These are phyloP conservation scores for Tilletia walkeri DNA, from an alignment of 1,284 basidiomycete species.

Conservation along the genomic window DNA sequence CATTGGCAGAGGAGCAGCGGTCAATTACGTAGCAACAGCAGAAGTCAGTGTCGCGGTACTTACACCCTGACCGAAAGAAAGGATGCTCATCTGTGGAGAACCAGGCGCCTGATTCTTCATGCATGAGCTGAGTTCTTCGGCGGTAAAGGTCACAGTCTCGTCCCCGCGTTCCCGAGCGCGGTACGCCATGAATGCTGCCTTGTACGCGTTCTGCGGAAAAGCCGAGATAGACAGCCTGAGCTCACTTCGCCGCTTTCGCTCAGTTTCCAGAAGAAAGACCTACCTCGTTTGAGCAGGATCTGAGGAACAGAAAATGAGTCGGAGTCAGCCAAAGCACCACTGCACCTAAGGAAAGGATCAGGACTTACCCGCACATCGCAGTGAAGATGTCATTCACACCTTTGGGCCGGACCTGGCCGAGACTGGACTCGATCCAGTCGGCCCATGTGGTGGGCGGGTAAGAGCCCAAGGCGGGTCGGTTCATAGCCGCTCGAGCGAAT, in stretches of 20 bases:
- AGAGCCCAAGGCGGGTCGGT: conserved; percentile 61
- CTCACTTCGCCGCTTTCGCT: neutral
- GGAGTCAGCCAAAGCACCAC: too few species aligned
- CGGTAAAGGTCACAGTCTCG: conserved; percentile 28
- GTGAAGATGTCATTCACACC: conserved; percentile 59
- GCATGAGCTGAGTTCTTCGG: conserved; percentile 55
- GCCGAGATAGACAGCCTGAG: neutral
- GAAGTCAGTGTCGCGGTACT: conserved; percentile 56
- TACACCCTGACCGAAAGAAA: conserved; percentile 61
- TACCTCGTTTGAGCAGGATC: conserved; percentile 51
- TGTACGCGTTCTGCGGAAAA: conserved; percentile 58
- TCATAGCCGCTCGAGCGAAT: conserved; percentile 57
- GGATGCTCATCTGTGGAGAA: conserved; percentile 59
- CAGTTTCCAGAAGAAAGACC: neutral
- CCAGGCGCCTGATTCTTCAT: conserved; percentile 62
- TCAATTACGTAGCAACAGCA: too few species aligned
- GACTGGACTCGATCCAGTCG: conserved; percentile 58
- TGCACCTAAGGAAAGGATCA: too few species aligned
- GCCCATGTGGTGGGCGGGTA: conserved; percentile 62
- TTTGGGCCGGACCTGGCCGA: conserved; percentile 59
- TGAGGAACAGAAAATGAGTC: too few species aligned
- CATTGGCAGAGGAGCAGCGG: too few species aligned
- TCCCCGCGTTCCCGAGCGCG: conserved; percentile 56
- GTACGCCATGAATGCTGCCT: conserved; percentile 62
- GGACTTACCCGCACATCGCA: conserved; percentile 48